Percentiles rank a stretch among this genome's conserved stretches.
Conservation (phyloP, 1,139 yeast species). For the Candida mesenterica region DNA sequence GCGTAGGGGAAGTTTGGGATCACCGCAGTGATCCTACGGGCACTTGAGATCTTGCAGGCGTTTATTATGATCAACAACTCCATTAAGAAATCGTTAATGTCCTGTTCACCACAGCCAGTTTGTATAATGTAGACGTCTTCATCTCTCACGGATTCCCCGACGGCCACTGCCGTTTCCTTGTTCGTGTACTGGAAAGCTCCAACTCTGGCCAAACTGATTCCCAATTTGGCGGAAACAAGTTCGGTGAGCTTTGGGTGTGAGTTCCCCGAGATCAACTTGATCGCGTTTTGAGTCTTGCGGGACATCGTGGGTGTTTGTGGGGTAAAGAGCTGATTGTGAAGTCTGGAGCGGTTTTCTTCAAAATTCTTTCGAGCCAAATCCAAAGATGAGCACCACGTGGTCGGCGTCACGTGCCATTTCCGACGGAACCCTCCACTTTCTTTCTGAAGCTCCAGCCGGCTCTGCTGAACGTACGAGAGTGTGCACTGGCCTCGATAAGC, state of each 20-base stretch:
- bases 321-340: constrained; percentile 1
- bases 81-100: constrained; percentile 65
- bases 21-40: constrained; percentile 74
- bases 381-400: no score
- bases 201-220: constrained; percentile 62
- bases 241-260: constrained; percentile 88
- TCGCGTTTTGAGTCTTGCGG: constrained; percentile 52
- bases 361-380: no score
- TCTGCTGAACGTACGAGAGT: no score
- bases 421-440: no score
- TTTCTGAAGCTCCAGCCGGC: no score
- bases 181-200: constrained; percentile 32
- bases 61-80: constrained; percentile 70
- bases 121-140: constrained; percentile 75
- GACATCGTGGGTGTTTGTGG: constrained; percentile 6
- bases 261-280: constrained; percentile 84
- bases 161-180: constrained; percentile 66
- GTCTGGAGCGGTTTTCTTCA: no score
- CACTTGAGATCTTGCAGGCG: constrained; percentile 78
- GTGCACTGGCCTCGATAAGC: no score
- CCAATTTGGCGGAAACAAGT: constrained; percentile 64
- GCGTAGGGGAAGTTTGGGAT: constrained; percentile 83
- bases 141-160: constrained; percentile 75
- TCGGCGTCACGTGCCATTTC: no score
- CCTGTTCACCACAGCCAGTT: constrained; percentile 60